These are phyloP conservation scores for Haberlea rhodopensis DNA, from an alignment of 257 asterid species.

Conservation along the genomic window DNA sequence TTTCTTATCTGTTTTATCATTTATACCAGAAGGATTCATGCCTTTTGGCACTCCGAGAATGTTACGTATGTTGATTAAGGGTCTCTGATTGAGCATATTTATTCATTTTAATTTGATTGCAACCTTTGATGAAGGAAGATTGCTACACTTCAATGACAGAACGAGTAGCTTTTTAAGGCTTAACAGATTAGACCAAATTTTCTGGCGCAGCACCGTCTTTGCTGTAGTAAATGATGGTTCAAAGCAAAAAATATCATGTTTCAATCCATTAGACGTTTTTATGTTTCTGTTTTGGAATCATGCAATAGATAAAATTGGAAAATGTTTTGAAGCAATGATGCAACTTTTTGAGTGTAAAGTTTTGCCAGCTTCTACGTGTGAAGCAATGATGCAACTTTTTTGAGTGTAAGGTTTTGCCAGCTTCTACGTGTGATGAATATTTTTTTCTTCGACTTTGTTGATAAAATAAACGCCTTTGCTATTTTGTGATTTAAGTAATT, in stretches of 20 bases:
- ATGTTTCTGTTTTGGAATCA: background rate
- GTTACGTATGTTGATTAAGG: background rate
- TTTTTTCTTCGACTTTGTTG: no score
- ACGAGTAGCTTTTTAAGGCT: background rate
- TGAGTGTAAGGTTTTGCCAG: background rate
- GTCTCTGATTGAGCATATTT: background rate
- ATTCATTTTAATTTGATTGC: background rate
- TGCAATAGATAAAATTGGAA: background rate
- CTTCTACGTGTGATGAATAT: background rate
- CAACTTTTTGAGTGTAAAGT: background rate
- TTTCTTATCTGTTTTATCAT: no score
- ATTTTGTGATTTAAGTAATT: background rate
- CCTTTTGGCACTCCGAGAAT: no score
- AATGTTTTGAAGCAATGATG: background rate
- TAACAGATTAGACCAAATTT: no score
- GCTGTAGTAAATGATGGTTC: no score
- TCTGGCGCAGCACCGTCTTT: background rate
- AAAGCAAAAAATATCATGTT: no score
- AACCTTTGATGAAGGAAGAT: background rate
- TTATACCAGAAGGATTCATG: no score
- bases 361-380: background rate
- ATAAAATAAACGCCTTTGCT: background rate
- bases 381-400: no score
- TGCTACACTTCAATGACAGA: background rate
- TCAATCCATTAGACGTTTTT: no score